Conservation (phyloP, 371 early-diverging fungal species). For the Gilbertella persicaria region DNA sequence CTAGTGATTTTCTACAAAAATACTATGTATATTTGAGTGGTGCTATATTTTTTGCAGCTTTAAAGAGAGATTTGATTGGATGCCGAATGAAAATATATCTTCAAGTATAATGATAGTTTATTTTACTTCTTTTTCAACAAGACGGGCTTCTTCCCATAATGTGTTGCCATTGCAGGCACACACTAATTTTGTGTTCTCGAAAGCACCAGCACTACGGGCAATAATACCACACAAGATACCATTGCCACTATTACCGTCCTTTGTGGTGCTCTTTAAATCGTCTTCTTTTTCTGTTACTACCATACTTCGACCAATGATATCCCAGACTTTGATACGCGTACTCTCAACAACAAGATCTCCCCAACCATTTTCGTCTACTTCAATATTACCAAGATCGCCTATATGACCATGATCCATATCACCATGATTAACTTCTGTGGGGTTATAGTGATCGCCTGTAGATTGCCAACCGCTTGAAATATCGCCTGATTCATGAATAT, state of each 20-base stretch:
- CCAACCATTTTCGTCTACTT: slow-evolving; percentile 72
- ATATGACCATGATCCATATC: slow-evolving; percentile 56
- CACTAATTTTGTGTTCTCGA: slow-evolving; percentile 87
- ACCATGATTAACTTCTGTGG: slow-evolving; percentile 58
- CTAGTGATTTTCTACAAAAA: too few species aligned
- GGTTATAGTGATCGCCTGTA: slow-evolving; percentile 64
- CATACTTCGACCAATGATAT: slow-evolving; percentile 86
- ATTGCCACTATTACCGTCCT: slow-evolving; percentile 64
- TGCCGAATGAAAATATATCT: background rate
- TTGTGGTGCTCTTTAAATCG: slow-evolving; percentile 40
- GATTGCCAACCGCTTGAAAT: slow-evolving; percentile 61
- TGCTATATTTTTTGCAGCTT: too few species aligned
- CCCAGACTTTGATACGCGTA: slow-evolving; percentile 76
- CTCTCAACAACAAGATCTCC: slow-evolving; percentile 77
- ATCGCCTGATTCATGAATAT: slow-evolving; percentile 83
- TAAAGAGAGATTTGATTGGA: background rate
- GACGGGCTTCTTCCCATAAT: slow-evolving; percentile 81
- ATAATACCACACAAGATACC: slow-evolving; percentile 81
- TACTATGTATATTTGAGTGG: too few species aligned
- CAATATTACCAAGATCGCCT: slow-evolving; percentile 72
- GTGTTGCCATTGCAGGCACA: slow-evolving; percentile 88
- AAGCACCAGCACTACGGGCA: slow-evolving; percentile 88
- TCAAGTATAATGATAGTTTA: background rate
- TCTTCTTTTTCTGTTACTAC: slow-evolving; percentile 62
- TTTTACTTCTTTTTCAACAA: slow-evolving; percentile 18